Evolutionary conservation across 2,329 filamentous ascomycete species (phyloP).

Genomic region (Phialocephala sp.): DNA sequence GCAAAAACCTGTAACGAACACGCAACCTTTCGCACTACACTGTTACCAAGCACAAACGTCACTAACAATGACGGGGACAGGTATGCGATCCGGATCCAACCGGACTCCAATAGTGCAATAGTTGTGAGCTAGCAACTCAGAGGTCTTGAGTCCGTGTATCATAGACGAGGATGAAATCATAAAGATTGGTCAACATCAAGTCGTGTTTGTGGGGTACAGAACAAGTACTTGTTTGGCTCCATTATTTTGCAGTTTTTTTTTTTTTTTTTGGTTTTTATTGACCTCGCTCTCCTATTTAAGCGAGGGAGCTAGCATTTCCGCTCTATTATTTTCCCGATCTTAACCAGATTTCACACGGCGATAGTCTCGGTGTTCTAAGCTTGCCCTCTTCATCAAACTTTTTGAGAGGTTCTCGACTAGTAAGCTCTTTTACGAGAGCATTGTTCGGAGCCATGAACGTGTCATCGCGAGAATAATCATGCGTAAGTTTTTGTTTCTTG

Average conservation of each 20-base stretch:
- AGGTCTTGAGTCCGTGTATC: neutral
- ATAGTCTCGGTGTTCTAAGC: too few species aligned
- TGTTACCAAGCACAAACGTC: neutral
- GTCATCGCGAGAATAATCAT: too few species aligned
- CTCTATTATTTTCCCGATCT: neutral
- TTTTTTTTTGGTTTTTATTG: neutral
- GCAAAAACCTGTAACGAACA: neutral
- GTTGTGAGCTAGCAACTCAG: neutral
- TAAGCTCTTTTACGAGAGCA: too few species aligned
- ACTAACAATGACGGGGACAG: neutral
- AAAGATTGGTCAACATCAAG: neutral
- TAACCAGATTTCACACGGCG: too few species aligned
- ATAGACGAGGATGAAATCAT: neutral
- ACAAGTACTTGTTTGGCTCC: neutral
- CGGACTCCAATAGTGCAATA: constrained; percentile 2
- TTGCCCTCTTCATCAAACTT: too few species aligned
- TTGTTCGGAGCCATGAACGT: too few species aligned
- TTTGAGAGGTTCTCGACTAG: too few species aligned
- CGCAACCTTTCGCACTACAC: neutral
- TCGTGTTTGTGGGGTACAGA: neutral
- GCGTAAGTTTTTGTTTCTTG: neutral
- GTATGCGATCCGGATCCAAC: constrained; percentile 1
- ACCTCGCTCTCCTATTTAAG: constrained; percentile 1
- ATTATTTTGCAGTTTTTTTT: neutral
- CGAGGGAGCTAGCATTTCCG: neutral